These are phyloP conservation scores for Pseudogymnoascus sp. DNA, from an alignment of 2,329 filamentous ascomycete species.

Conservation along the genomic window DNA sequence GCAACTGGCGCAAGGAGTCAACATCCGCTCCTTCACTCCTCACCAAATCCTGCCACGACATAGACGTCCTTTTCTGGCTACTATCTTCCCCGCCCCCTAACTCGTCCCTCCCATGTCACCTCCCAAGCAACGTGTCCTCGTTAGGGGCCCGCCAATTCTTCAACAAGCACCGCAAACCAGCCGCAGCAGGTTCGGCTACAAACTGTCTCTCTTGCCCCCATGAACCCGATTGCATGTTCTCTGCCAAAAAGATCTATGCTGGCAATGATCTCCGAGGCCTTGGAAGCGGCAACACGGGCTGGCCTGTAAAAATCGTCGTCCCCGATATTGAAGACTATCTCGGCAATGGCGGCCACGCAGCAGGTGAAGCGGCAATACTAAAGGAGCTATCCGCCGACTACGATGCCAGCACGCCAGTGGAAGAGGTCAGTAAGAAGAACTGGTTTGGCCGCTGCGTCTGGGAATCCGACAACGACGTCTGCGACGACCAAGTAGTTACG, in stretches of 20 bases:
- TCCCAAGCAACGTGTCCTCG: conserved; percentile 69
- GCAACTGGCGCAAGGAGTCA: conserved; percentile 84
- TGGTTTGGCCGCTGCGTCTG: conserved; percentile 96
- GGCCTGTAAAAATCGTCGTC: conserved; percentile 84
- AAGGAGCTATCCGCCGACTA: conserved; percentile 43
- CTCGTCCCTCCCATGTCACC: conserved; percentile 46
- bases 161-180: conserved; percentile 65
- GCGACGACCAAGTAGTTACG: conserved; percentile 85
- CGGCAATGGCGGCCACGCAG: conserved; percentile 33
- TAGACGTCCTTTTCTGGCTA: conserved; percentile 88
- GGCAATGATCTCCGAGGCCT: conserved; percentile 54
- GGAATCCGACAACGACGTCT: conserved; percentile 87
- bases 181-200: conserved; percentile 63
- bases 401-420: conserved; percentile 38
- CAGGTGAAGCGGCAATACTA: conserved; percentile 39
- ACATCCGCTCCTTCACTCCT: conserved; percentile 73
- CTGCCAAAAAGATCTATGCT: conserved; percentile 73
- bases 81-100: conserved; percentile 54
- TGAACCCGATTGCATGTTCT: conserved; percentile 72
- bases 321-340: conserved; percentile 81
- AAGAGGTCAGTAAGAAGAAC: conserved; percentile 44
- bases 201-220: conserved; percentile 79
- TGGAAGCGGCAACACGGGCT: conserved; percentile 56
- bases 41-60: conserved; percentile 94
- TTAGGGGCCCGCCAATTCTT: conserved; percentile 73